Evolutionary conservation across 192 early-diverging fungal genomes (phyloP), one percentile per base, ranked within the genome.

Genomic region (Spizellomyces sp.): DNA sequence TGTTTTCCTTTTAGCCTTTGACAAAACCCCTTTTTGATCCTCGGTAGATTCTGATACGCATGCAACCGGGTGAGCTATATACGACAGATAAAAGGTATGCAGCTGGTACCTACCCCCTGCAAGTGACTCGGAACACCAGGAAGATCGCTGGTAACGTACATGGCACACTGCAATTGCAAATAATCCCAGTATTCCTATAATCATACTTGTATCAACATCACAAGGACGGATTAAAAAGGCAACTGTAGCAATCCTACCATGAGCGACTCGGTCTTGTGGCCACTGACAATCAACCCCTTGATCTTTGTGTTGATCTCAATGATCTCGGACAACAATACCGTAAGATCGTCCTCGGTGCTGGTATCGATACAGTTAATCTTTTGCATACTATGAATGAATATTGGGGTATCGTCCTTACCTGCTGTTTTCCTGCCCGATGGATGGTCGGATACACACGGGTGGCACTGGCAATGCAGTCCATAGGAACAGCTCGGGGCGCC

Each of bases 1-100:
- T 97, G 93, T 75, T 99, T 99, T 54, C 98, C 98, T 85, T 99
- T 99, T 62, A 99, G 78, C 44, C 98, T 86, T 83, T 99, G 98
- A 64, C 93, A 94, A 60, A 98, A 90, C 64, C 98, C 98, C 62
- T 84, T 83, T 64, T 88, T 88, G 72, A 88, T 88, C 55, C 84
- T 88, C 36, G 71, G 75, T 70, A 88, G 59, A 64, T 81, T 81
- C 77, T 81, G 68, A 5, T 27, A 36, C 3, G 27, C 45, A 41
- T 63, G 45, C 44, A 83, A 68, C 15, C 76, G 77, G 5, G 86
- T 71, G 57, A 80, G 21, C 74, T 36, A 17, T 76, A 17, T 14
- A 60, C 5, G 27, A n/a, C 9, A 46, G 19, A 0, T n/a, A 1
- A 8, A 17, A 67, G 19, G 57, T 2, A 47, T 14, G 9, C 21